A percentile compares a stretch with the other conserved stretches of the same genome.
Evolutionary conservation across 306 rosid species (phyloP).

Genomic region (Chamaecrista fasciculata): DNA sequence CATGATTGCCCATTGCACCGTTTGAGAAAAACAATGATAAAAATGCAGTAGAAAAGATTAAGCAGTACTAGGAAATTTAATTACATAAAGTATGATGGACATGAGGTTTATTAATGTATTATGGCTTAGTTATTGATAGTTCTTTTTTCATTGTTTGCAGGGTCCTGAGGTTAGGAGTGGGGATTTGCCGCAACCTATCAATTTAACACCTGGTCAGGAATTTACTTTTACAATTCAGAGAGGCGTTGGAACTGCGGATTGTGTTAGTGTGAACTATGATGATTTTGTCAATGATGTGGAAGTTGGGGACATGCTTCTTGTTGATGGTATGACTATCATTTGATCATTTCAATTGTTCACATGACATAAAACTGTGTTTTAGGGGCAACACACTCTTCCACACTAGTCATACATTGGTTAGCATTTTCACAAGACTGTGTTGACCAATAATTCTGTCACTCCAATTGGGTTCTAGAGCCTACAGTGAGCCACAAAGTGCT

Average conservation of each 20-base stretch:
- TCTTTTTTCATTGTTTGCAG: conserved; percentile 40
- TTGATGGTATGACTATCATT: conserved; percentile 66
- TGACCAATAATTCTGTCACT: neutral
- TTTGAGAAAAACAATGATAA: neutral
- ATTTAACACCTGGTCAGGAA: conserved; percentile 66
- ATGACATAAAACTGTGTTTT: neutral
- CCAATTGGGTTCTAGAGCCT: neutral
- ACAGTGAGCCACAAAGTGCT: neutral
- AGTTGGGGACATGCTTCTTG: conserved; percentile 91
- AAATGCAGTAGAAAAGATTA: neutral
- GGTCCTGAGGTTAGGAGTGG: conserved; percentile 99
- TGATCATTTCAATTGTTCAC: neutral
- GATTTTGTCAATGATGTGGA: conserved; percentile 95
- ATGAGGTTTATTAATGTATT: neutral
- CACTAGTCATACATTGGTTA: neutral
- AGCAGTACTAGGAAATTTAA: neutral
- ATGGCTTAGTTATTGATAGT: neutral
- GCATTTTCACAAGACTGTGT: neutral
- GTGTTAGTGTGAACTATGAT: conserved; percentile 97
- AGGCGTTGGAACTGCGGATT: conserved; percentile 89
- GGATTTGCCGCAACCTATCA: conserved; percentile 93
- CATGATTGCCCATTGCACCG: neutral
- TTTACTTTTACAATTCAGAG: conserved; percentile 90
- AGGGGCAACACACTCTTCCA: too few species aligned
- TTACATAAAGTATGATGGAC: neutral